A percentile compares a stretch with the other conserved stretches of the same genome.
phyloP scores from a whole-genome alignment of 805 yeast species.

The Wickerhamomyces strasburgensis region DNA sequence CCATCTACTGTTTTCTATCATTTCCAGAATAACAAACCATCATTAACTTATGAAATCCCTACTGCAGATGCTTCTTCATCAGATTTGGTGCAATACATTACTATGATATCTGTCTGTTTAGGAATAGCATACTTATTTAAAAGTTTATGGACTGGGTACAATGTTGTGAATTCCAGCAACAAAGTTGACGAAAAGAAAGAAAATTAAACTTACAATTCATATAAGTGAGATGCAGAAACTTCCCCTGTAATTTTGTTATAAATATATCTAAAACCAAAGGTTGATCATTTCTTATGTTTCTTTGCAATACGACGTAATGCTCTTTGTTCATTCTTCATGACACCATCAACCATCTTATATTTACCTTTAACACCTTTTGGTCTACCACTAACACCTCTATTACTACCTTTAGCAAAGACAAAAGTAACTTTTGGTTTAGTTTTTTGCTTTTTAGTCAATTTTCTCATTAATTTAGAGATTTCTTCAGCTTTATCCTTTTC shows the following conservation, averaged over 20 bases:
- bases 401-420: conserved; percentile 82
- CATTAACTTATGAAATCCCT: conserved; percentile 34
- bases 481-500: conserved; percentile 95
- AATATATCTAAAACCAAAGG: neutral
- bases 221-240: too few species aligned
- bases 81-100: conserved; percentile 29
- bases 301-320: conserved; percentile 87
- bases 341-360: conserved; percentile 99
- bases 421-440: conserved; percentile 78
- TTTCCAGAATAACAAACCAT: conserved; percentile 13
- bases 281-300: conserved; percentile 58
- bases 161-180: too few species aligned
- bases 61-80: conserved; percentile 32
- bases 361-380: conserved; percentile 97
- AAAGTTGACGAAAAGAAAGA: too few species aligned
- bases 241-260: neutral
- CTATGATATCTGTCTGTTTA: conserved; percentile 30
- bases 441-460: conserved; percentile 65
- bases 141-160: conserved; percentile 17
- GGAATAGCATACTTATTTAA: conserved; percentile 31
- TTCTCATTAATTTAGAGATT: conserved; percentile 79
- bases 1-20: conserved; percentile 39
- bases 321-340: conserved; percentile 93
- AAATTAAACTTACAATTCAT: too few species aligned
- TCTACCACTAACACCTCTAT: conserved; percentile 86